These are phyloP conservation scores for Coemansia sp. DNA, from an alignment of 192 early-diverging fungal genomes.

Conservation along the genomic window DNA sequence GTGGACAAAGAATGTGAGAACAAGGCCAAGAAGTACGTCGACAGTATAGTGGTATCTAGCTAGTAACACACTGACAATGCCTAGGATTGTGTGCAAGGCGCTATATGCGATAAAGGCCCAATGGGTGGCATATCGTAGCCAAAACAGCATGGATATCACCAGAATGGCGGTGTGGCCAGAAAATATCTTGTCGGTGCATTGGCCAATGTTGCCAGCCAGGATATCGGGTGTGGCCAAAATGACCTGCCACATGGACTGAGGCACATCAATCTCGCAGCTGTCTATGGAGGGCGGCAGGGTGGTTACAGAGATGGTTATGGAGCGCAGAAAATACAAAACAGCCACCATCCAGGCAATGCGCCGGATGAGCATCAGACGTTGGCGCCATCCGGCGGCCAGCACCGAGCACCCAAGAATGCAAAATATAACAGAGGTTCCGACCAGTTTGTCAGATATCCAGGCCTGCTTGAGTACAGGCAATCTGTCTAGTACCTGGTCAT, in stretches of 20 bases:
- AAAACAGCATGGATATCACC: conserved; percentile 52
- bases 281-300: conserved; percentile 53
- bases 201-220: conserved; percentile 47
- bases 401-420: conserved; percentile 41
- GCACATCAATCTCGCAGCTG: conserved; percentile 31
- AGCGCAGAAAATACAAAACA: conserved; percentile 54
- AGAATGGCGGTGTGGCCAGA: conserved; percentile 61
- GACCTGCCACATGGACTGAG: conserved; percentile 46
- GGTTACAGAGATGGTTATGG: conserved; percentile 55
- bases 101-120: conserved; percentile 40
- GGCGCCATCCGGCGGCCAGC: conserved; percentile 50
- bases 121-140: conserved; percentile 54
- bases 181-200: conserved; percentile 64
- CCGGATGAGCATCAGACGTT: conserved; percentile 53
- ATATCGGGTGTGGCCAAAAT: conserved; percentile 48
- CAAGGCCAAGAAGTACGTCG: conserved; percentile 56
- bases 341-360: conserved; percentile 55
- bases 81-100: conserved; percentile 30
- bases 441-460: conserved; percentile 54
- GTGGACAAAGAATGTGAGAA: conserved; percentile 57
- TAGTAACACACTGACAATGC: conserved; percentile 52
- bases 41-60: conserved; percentile 60
- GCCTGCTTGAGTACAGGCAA: conserved; percentile 43
- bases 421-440: conserved; percentile 45
- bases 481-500: conserved; percentile 51